Evolutionary conservation across 1,284 basidiomycete species (phyloP).

Genomic region (Ceratobasidium theobromae): DNA sequence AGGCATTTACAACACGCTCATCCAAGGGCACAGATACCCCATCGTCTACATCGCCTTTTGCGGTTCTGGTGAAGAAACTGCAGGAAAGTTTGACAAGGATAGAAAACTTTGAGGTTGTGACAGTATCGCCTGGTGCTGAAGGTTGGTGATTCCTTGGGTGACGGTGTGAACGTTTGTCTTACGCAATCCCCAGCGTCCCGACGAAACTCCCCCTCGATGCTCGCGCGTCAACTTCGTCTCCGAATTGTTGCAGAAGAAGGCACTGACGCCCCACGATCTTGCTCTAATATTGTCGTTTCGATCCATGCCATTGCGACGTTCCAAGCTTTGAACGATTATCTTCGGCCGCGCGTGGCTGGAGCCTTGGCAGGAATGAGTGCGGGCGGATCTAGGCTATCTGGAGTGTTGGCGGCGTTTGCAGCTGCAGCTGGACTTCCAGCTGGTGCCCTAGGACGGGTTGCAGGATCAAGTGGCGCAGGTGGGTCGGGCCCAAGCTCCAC

Average conservation of each 20-base stretch:
- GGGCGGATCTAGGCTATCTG: constrained; percentile 68
- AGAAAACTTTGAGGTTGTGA: constrained; percentile 92
- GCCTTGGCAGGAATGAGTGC: constrained; percentile 51
- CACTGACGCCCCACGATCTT: constrained; percentile 79
- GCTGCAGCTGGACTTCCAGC: constrained; percentile 65
- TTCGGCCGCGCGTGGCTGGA: constrained; percentile 86
- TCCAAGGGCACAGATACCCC: constrained; percentile 47
- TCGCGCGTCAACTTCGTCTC: constrained; percentile 85
- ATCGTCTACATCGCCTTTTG: constrained; percentile 62
- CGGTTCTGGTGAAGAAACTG: constrained; percentile 87
- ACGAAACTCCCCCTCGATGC: constrained; percentile 78
- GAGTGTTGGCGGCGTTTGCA: constrained; percentile 88
- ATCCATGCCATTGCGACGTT: constrained; percentile 97
- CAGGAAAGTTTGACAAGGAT: constrained; percentile 91
- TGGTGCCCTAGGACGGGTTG: constrained; percentile 40
- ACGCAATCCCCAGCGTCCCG: constrained; percentile 64
- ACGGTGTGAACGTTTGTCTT: not conserved
- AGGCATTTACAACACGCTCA: constrained; percentile 65
- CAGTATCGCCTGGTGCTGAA: constrained; percentile 74
- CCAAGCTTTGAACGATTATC: constrained; percentile 91
- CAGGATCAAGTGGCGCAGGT: constrained; percentile 39
- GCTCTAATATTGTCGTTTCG: constrained; percentile 88
- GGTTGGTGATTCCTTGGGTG: constrained; percentile 50
- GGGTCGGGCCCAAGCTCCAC: constrained; percentile 45
- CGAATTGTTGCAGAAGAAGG: constrained; percentile 86